These are phyloP conservation scores for Aspergillus ochraceus DNA, from an alignment of 2,329 filamentous ascomycete species.

Conservation along the genomic window DNA sequence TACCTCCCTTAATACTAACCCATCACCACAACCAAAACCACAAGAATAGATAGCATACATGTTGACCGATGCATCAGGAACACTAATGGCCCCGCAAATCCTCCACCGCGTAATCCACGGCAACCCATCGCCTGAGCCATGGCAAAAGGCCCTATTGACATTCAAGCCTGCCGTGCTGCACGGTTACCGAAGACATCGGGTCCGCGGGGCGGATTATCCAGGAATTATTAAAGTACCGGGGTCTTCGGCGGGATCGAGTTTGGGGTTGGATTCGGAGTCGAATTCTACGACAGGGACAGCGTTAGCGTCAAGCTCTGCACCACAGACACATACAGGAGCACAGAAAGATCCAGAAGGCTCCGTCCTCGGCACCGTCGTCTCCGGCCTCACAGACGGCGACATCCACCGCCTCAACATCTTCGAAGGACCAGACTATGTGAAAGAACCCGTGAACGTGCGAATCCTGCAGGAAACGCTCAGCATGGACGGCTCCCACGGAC, in stretches of 20 bases:
- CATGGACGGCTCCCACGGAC: slow-evolving; percentile 19
- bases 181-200: slow-evolving; percentile 69
- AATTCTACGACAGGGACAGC: background rate
- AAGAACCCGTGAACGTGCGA: slow-evolving; percentile 50
- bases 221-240: slow-evolving; percentile 58
- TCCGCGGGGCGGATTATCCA: slow-evolving; percentile 74
- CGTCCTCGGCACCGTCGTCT: slow-evolving; percentile 75
- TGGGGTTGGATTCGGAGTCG: background rate
- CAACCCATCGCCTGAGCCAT: slow-evolving; percentile 50
- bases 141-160: slow-evolving; percentile 56
- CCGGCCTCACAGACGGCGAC: slow-evolving; percentile 75
- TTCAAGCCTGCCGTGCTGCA: slow-evolving; percentile 75
- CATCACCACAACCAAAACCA: too few species aligned
- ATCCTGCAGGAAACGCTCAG: slow-evolving; percentile 32
- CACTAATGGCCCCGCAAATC: slow-evolving; percentile 80
- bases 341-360: slow-evolving; percentile 31
- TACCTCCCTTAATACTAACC: too few species aligned
- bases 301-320: background rate
- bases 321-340: too few species aligned
- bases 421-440: slow-evolving; percentile 73
- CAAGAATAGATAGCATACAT: slow-evolving; percentile 3
- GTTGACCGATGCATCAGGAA: too few species aligned
- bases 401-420: slow-evolving; percentile 75
- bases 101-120: slow-evolving; percentile 83
- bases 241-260: background rate